Percentiles rank a stretch among this genome's conserved stretches.
Evolutionary conservation across 2,329 filamentous ascomycete species (phyloP).

Genomic region (Paramyrothecium roridum): DNA sequence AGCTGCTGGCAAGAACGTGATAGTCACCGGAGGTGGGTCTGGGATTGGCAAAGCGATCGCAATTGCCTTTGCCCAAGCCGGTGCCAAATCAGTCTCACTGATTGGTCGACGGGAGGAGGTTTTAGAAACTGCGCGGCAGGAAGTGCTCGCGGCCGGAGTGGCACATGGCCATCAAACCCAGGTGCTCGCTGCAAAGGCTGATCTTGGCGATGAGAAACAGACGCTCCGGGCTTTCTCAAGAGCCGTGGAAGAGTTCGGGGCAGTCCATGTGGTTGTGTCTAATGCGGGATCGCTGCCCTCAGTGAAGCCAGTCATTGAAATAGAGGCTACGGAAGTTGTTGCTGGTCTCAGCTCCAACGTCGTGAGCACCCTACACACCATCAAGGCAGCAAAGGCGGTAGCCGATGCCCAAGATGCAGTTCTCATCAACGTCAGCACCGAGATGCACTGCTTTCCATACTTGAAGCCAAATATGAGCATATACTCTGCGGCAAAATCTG

Average conservation of each 20-base stretch:
- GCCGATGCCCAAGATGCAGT: background rate
- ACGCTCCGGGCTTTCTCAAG: background rate
- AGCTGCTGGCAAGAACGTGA: background rate
- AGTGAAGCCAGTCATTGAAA: background rate
- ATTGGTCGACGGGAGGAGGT: background rate
- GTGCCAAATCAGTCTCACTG: background rate
- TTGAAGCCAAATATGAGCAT: background rate
- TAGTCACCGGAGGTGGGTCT: background rate
- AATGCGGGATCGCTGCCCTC: background rate
- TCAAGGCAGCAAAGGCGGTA: background rate
- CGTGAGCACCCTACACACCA: background rate
- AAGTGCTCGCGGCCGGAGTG: background rate
- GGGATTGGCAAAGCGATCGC: background rate
- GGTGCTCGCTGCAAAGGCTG: background rate
- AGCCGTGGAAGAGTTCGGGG: background rate
- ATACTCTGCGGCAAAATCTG: constrained; percentile 33
- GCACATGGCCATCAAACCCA: background rate
- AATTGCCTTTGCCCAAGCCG: background rate
- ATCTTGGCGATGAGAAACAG: background rate
- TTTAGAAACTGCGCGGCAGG: background rate
- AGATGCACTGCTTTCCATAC: background rate
- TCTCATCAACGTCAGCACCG: background rate
- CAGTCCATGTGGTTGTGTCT: background rate
- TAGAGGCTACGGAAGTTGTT: background rate
- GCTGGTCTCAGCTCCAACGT: background rate